A percentile compares a stretch with the other conserved stretches of the same genome.
Conservation (phyloP, 495 filamentous ascomycete species). For the Tuber magnatum region DNA sequence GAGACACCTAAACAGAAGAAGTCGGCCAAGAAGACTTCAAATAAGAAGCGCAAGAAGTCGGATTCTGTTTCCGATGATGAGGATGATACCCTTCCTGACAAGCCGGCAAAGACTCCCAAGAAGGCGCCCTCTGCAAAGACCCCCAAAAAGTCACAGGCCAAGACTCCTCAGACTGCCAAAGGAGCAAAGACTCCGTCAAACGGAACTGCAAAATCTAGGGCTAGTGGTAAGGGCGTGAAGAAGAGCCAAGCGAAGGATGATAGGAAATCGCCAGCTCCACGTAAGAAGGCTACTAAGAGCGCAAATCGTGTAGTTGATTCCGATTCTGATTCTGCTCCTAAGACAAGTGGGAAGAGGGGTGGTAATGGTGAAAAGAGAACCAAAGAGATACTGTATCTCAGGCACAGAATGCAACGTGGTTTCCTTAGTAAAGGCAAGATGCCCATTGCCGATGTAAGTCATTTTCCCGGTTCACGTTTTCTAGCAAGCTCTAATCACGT, state of each 20-base stretch:
- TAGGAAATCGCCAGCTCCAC: slow-evolving; percentile 30
- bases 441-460: slow-evolving; percentile 29
- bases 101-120: slow-evolving; percentile 39
- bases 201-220: slow-evolving; percentile 29
- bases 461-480: slow-evolving; percentile 7
- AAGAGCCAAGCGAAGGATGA: slow-evolving; percentile 47
- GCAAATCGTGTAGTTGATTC: slow-evolving; percentile 33
- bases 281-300: slow-evolving; percentile 30
- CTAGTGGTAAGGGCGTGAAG: slow-evolving; percentile 17
- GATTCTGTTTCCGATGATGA: slow-evolving; percentile 38
- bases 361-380: not conserved
- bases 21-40: slow-evolving; percentile 14
- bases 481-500: slow-evolving; percentile 16
- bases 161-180: slow-evolving; percentile 23
- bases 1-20: slow-evolving; percentile 30
- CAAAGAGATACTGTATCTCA: slow-evolving; percentile 30
- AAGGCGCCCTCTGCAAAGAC: slow-evolving; percentile 37
- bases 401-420: slow-evolving; percentile 35
- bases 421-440: slow-evolving; percentile 37
- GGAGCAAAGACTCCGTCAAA: slow-evolving; percentile 35
- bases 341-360: slow-evolving; percentile 25
- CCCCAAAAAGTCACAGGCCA: slow-evolving; percentile 20
- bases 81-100: slow-evolving; percentile 30
- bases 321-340: slow-evolving; percentile 28
- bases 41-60: slow-evolving; percentile 37